Conservation (phyloP, 1,139 yeast genomes). For the Suhomyces taliae region DNA sequence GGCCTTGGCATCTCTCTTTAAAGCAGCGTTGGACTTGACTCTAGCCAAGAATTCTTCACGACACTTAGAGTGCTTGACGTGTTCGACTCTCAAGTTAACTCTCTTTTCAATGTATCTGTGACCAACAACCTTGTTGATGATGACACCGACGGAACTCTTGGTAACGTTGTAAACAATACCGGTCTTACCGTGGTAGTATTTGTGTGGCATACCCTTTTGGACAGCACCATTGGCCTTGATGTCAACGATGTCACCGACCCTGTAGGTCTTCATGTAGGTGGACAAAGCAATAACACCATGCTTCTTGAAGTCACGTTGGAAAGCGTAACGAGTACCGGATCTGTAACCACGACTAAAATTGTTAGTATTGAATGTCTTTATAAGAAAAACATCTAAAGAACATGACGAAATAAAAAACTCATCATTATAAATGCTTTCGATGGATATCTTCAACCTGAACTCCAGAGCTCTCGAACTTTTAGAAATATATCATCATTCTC, state of each 20-base stretch:
- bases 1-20: slow-evolving; percentile 92
- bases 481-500: too few relatives aligned
- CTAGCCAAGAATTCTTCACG: slow-evolving; percentile 98
- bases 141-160: slow-evolving; percentile 97
- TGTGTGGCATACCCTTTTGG: slow-evolving; percentile 99
- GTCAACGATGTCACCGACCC: slow-evolving; percentile 99
- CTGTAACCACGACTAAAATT: slow-evolving; percentile 90
- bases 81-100: slow-evolving; percentile 97
- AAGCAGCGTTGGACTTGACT: slow-evolving; percentile 95
- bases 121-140: slow-evolving; percentile 97
- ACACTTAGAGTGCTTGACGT: slow-evolving; percentile 99
- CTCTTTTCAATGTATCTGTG: slow-evolving; percentile 99
- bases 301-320: slow-evolving; percentile 99
- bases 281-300: slow-evolving; percentile 95
- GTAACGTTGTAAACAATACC: slow-evolving; percentile 99
- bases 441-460: too few relatives aligned
- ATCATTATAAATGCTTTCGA: too few relatives aligned
- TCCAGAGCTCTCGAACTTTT: too few relatives aligned
- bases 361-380: slow-evolving; percentile 18
- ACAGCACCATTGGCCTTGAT: slow-evolving; percentile 98
- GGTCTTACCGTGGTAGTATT: slow-evolving; percentile 99
- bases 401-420: too few relatives aligned
- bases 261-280: slow-evolving; percentile 96
- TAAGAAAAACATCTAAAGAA: too few relatives aligned
- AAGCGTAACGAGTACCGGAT: slow-evolving; percentile 99